phyloP scores from a whole-genome alignment of 208 protist genomes.

The Trypanosoma boissoni region DNA sequence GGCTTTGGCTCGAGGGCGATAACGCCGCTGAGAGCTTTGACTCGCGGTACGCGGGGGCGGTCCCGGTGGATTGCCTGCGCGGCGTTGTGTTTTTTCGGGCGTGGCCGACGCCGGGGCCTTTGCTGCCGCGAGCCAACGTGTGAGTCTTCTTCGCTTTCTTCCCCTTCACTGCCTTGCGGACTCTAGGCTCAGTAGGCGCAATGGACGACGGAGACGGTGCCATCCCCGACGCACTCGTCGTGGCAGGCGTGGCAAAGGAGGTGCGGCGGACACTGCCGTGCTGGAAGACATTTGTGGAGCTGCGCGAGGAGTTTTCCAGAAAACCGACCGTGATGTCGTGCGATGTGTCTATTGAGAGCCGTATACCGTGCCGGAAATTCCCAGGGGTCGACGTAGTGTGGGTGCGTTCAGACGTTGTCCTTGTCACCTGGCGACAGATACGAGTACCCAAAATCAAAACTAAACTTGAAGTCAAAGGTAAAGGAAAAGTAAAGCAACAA shows the following conservation, averaged over 20 bases:
- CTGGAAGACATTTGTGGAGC: slow-evolving; percentile 60
- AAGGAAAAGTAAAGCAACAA: no score
- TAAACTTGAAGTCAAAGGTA: no score
- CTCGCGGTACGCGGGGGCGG: slow-evolving; percentile 56
- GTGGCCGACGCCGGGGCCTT: slow-evolving; percentile 15
- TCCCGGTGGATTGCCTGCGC: slow-evolving; percentile 75
- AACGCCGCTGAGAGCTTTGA: slow-evolving; percentile 74
- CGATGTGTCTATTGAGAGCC: slow-evolving; percentile 29
- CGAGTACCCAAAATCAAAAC: no score
- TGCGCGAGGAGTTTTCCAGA: slow-evolving; percentile 22
- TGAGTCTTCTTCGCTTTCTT: background rate
- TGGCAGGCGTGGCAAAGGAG: slow-evolving; percentile 43
- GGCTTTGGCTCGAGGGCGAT: slow-evolving; percentile 85
- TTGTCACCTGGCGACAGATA: slow-evolving; percentile 11
- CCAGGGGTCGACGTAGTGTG: slow-evolving; percentile 63
- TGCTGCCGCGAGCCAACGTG: background rate
- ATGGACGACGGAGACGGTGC: background rate
- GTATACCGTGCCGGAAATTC: slow-evolving; percentile 50
- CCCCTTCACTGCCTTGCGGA: no score
- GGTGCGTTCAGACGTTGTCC: slow-evolving; percentile 41
- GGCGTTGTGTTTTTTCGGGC: slow-evolving; percentile 42
- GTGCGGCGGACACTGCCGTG: slow-evolving; percentile 65
- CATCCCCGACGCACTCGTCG: slow-evolving; percentile 32
- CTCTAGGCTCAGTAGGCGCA: background rate
- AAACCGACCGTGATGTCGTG: slow-evolving; percentile 33